Base-by-base conservation (phyloP, 2,329 filamentous ascomycete species). In the Curvularia lunata region DNA sequence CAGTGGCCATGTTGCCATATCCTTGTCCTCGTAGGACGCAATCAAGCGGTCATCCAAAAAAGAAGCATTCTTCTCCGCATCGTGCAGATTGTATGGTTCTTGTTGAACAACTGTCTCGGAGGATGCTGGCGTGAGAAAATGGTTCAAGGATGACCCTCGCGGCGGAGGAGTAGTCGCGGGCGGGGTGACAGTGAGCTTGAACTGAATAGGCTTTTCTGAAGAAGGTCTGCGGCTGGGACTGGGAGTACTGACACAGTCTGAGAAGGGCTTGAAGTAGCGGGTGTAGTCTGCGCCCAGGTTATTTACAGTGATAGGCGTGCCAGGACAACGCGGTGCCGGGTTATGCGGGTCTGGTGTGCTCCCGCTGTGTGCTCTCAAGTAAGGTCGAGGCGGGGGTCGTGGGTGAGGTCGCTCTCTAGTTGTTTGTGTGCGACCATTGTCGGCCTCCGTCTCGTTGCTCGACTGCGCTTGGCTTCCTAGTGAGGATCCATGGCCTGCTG, bases 11-110 rank as follows among this genome's bases (percentile, higher is more conserved):
- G 63, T 66, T 57, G 74, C 74, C 21, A 77, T 75, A 23, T 75
- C 78, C 34, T 76, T 73, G 54, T 80, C 80, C 21, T 78, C 67
- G 62, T 71, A 75, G 1, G 81, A 80, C 8, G 78, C 79, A 18
- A 72, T 75, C 12, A 84, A 68, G 30, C 81, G 74, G 62, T 84
- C 81, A 64, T 84, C 80, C 10, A 82, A 64, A 25, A 78, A 74
- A 59, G 79, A 76, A 57, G 76, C 74, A 40, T 68, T 65, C 53
- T 66, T 72, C 45, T 75, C 71, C 0, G 62, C 45, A 32, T 75
- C 67, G 38, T 58, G 60, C 13, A 72, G 53, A 3, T 54, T 49
- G 37, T 62, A 58, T 38, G 71, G 50, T 12, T 64, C 70, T 8
- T 59, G 46, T 27, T 64, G 61, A 38, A 73, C 54, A 16, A 61